A percentile compares a stretch with the other conserved stretches of the same genome.
phyloP scores from a whole-genome alignment of 179 eudicot genomes.

The Amaranthus tricolor region DNA sequence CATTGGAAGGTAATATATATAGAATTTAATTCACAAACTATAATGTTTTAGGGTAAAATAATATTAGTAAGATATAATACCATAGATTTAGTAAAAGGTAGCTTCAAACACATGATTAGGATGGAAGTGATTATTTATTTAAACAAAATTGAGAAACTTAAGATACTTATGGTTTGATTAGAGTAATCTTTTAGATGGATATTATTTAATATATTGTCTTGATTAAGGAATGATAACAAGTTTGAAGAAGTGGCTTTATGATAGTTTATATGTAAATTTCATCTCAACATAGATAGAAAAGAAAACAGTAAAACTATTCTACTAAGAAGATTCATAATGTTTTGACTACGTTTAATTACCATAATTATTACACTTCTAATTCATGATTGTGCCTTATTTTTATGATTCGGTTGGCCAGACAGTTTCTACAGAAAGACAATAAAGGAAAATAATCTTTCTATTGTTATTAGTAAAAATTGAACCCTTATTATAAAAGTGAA shows the following conservation, averaged over 20 bases:
- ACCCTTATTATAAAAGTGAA: too few species aligned
- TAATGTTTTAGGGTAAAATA: constrained; percentile 15
- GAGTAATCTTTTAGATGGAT: constrained; percentile 1
- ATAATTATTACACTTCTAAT: too few species aligned
- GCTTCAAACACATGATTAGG: constrained; percentile 9
- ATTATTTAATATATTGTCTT: background rate
- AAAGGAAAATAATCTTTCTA: too few species aligned
- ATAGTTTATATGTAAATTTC: background rate
- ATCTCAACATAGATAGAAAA: too few species aligned
- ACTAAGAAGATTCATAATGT: too few species aligned
- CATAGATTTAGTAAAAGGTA: constrained; percentile 9
- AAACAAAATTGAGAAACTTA: background rate
- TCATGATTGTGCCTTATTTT: too few species aligned
- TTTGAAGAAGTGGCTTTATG: constrained; percentile 2
- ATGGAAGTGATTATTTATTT: background rate
- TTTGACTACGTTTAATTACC: too few species aligned
- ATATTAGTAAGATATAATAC: constrained; percentile 10
- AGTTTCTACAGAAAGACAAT: too few species aligned
- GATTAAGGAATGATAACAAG: background rate
- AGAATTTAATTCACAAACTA: background rate
- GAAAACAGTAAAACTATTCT: too few species aligned
- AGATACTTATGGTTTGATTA: background rate
- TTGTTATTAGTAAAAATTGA: too few species aligned
- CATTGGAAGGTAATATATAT: constrained; percentile 14
- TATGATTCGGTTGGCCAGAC: too few species aligned